Conservation (phyloP, 208 protist species). For the Plasmodiophora brassicae region DNA sequence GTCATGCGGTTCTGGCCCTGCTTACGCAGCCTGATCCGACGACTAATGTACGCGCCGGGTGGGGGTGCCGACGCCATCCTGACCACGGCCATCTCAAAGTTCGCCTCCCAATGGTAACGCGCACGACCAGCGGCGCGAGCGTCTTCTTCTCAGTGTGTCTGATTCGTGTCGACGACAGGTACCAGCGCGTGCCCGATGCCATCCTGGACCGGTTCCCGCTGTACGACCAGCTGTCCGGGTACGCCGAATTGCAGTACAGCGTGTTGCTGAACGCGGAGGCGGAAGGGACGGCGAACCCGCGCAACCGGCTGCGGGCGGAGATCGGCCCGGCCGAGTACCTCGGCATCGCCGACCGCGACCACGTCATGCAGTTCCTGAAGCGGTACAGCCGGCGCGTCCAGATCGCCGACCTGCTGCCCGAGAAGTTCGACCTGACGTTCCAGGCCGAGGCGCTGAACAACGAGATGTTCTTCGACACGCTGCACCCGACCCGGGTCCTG, state of each 20-base stretch:
- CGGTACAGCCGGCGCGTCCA: background rate
- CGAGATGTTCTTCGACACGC: background rate
- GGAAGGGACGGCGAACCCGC: background rate
- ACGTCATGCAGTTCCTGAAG: background rate
- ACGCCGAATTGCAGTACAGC: constrained; percentile 15
- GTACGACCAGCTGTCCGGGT: constrained; percentile 16
- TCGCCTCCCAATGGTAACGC: constrained; percentile 28
- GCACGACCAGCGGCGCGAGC: no score
- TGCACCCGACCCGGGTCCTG: background rate
- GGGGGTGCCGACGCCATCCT: background rate
- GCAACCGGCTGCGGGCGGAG: background rate
- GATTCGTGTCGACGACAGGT: no score
- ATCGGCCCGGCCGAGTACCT: background rate
- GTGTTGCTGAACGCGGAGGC: background rate
- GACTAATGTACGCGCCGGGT: background rate
- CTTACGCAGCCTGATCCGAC: background rate
- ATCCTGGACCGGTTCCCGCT: constrained; percentile 30
- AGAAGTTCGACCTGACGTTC: constrained; percentile 36
- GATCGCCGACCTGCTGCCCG: constrained; percentile 10
- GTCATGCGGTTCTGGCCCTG: background rate
- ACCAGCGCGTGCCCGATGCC: background rate
- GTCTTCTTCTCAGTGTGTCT: no score
- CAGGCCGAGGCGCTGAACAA: background rate
- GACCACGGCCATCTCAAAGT: background rate
- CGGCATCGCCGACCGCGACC: background rate